A percentile compares a stretch with the other conserved stretches of the same genome.
These are phyloP conservation scores for Yamadazyma membranifaciens DNA, from an alignment of 1,139 yeast genomes.

Conservation along the genomic window DNA sequence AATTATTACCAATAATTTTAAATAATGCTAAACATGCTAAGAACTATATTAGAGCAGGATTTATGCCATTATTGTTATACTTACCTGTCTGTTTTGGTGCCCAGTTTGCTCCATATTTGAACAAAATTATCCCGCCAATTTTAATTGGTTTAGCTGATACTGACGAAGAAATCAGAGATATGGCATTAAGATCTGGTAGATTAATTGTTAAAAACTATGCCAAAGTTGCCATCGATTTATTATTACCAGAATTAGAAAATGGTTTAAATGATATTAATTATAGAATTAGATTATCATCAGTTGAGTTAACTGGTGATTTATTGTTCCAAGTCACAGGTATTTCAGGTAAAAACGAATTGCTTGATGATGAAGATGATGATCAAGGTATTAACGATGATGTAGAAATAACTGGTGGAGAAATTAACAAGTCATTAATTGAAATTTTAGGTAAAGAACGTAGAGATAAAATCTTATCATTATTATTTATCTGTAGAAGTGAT, in stretches of 20 bases:
- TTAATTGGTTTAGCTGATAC: conserved; percentile 87
- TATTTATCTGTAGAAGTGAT: conserved; percentile 94
- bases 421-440: conserved; percentile 67
- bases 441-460: conserved; percentile 87
- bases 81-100: conserved; percentile 94
- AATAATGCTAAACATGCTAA: conserved; percentile 67
- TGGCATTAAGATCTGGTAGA: conserved; percentile 90
- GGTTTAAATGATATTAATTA: conserved; percentile 83
- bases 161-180: conserved; percentile 84
- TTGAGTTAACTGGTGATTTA: conserved; percentile 95
- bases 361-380: conserved; percentile 49
- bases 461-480: conserved; percentile 76
- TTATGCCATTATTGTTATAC: conserved; percentile 83
- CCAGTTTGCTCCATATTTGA: conserved; percentile 86
- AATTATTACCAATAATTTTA: conserved; percentile 76
- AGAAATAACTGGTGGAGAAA: conserved; percentile 51
- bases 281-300: conserved; percentile 90
- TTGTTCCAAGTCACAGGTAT: conserved; percentile 94
- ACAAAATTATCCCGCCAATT: conserved; percentile 84
- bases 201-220: conserved; percentile 91
- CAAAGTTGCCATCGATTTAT: conserved; percentile 84
- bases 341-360: conserved; percentile 62
- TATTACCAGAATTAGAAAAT: conserved; percentile 88
- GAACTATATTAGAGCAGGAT: conserved; percentile 83
- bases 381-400: background rate